Percentiles rank a stretch among this genome's conserved stretches.
phyloP scores from a whole-genome alignment of 2,329 filamentous ascomycete species.

The Pyrenophora teres region DNA sequence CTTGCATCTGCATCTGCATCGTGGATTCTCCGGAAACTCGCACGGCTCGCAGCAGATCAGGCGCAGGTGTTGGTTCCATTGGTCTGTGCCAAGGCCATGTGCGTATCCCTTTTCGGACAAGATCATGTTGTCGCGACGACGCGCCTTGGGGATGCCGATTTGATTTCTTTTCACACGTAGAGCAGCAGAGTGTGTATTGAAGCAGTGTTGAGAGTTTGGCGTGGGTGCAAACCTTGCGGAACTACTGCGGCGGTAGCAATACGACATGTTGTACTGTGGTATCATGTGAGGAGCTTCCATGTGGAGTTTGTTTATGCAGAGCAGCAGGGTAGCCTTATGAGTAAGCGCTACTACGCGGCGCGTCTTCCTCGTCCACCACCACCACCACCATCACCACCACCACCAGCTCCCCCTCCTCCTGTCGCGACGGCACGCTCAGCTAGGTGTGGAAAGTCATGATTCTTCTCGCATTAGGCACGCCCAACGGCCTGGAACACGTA shows the following conservation, averaged over 20 bases:
- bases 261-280: not conserved
- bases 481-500: conserved; percentile 7
- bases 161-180: not conserved
- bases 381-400: too few species aligned
- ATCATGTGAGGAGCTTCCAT: conserved; percentile 9
- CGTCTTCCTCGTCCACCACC: too few species aligned
- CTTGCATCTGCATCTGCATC: conserved; percentile 3
- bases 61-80: not conserved
- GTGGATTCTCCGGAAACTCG: conserved; percentile 21
- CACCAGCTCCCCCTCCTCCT: too few species aligned
- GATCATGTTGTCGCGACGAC: conserved; percentile 2
- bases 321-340: conserved; percentile 14
- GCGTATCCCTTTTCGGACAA: conserved; percentile 6
- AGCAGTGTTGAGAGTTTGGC: too few species aligned
- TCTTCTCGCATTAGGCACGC: conserved; percentile 14
- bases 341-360: conserved; percentile 15
- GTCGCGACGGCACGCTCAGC: too few species aligned
- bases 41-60: conserved; percentile 25
- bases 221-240: conserved; percentile 2
- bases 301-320: conserved; percentile 19
- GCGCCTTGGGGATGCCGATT: not conserved
- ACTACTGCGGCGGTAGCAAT: not conserved
- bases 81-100: not conserved
- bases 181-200: not conserved
- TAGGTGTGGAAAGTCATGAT: not conserved